phyloP scores from a whole-genome alignment of 2,329 filamentous ascomycete genomes.

The Septoria linicola region DNA sequence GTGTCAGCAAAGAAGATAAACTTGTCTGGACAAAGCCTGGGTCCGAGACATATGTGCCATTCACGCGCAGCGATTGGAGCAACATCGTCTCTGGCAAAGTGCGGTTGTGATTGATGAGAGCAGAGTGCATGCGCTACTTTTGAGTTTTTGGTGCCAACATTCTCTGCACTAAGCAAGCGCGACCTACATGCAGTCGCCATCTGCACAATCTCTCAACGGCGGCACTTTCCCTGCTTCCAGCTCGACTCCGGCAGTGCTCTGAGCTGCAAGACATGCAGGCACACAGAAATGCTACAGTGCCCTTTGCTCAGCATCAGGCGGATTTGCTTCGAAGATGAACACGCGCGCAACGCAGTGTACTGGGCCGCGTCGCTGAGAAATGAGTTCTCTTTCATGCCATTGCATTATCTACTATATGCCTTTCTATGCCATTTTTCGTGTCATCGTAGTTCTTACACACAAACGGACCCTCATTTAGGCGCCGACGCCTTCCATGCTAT shows the following conservation, averaged over 20 bases:
- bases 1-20: slow-evolving; percentile 46
- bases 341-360: too few species aligned
- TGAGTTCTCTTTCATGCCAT: too few species aligned
- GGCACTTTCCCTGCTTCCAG: neutral
- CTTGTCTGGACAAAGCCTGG: slow-evolving; percentile 52
- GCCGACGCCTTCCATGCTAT: neutral
- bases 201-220: too few species aligned
- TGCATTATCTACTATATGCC: too few species aligned
- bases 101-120: slow-evolving; percentile 17
- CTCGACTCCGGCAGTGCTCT: neutral
- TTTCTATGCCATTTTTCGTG: too few species aligned
- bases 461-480: too few species aligned
- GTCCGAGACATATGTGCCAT: slow-evolving; percentile 57
- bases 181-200: too few species aligned
- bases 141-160: neutral
- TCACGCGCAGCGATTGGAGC: slow-evolving; percentile 58
- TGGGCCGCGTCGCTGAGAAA: too few species aligned
- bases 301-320: too few species aligned
- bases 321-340: too few species aligned
- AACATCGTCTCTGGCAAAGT: slow-evolving; percentile 21
- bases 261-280: too few species aligned
- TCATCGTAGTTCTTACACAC: slow-evolving; percentile 13
- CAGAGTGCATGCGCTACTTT: neutral
- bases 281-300: too few species aligned
- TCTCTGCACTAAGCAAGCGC: neutral